These are phyloP conservation scores for Mycosphaerella sp. DNA, from an alignment of 2,329 filamentous ascomycete species.

Conservation along the genomic window DNA sequence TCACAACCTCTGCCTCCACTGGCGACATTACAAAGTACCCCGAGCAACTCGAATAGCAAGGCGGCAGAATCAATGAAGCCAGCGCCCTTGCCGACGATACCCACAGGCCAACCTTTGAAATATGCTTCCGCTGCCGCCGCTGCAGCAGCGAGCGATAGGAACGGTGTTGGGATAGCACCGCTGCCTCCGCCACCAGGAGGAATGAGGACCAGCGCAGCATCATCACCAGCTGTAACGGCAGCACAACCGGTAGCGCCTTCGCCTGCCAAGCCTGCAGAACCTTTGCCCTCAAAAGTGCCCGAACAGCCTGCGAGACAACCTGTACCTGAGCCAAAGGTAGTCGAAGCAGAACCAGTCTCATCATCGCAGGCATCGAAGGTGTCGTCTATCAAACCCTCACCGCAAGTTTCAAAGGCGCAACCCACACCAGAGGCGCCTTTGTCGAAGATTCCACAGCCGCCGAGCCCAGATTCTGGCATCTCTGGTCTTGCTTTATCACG, in stretches of 20 bases:
- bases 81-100: constrained; percentile 74
- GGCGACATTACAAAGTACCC: constrained; percentile 75
- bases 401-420: constrained; percentile 38
- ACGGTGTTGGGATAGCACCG: constrained; percentile 81
- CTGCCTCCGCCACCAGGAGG: constrained; percentile 79
- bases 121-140: constrained; percentile 95
- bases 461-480: constrained; percentile 34
- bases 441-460: constrained; percentile 27
- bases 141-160: constrained; percentile 84
- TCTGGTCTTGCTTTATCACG: constrained; percentile 43
- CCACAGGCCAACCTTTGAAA: constrained; percentile 84
- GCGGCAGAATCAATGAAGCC: constrained; percentile 76
- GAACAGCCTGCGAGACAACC: constrained; percentile 28
- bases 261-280: constrained; percentile 32
- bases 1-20: constrained; percentile 70
- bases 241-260: constrained; percentile 42
- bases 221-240: constrained; percentile 43
- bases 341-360: constrained; percentile 16
- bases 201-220: constrained; percentile 51
- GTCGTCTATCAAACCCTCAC: constrained; percentile 29
- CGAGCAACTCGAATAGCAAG: constrained; percentile 55
- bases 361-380: constrained; percentile 21
- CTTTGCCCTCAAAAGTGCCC: constrained; percentile 22
- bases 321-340: constrained; percentile 26
- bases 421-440: constrained; percentile 21